Base-by-base conservation (phyloP, 106 monocot genomes). In the Dactylorhiza incarnata region DNA sequence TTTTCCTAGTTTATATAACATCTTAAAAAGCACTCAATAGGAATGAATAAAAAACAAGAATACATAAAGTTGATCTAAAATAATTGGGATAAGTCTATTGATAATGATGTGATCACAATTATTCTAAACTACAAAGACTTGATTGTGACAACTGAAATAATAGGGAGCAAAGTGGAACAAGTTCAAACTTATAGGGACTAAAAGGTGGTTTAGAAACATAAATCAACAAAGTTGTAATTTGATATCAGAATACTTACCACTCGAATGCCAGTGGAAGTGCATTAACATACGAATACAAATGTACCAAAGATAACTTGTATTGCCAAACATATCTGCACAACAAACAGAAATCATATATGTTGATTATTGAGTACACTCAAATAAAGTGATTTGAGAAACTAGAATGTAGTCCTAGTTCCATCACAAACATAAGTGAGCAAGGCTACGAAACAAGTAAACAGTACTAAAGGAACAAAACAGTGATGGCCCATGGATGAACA, bases 231-330 rank as follows among this genome's bases (percentile, higher is more conserved):
- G 29, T 12, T 29, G 29, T 20, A 26, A 12, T 13, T 65, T 29
- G 25, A 63, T 63, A 25, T 63, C 22, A 24, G 65, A 65, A 9
- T 2, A 26, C 29, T 70, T 91, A 97, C 97, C 97, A 91, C 77
- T 91, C 87, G 71, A 87, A 82, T 80, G 97, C 94, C 76, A 91
- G 75, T 25, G 91, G 86, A 76, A 89, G 77, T 45, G 93, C 89
- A 29, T 85, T 85, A 51, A 91, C 16, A 45, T 75, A 76, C 68
- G 89, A 87, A 77, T 97, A 97, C 15, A 97, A 49, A 85, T 97
- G 97, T 78, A 97, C 22, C 79, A 94, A 80, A 78, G 73, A 76
- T n/a, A 94, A 82, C 85, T 91, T 97, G 80, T 87, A 93, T 52
- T 86, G 94, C 90, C 91, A 91, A 52, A 84, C 81, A 78, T 82